Percentiles rank a stretch among this genome's conserved stretches.
Conservation (phyloP, 2,329 filamentous ascomycete species). For the Apiospora pterosperma region DNA sequence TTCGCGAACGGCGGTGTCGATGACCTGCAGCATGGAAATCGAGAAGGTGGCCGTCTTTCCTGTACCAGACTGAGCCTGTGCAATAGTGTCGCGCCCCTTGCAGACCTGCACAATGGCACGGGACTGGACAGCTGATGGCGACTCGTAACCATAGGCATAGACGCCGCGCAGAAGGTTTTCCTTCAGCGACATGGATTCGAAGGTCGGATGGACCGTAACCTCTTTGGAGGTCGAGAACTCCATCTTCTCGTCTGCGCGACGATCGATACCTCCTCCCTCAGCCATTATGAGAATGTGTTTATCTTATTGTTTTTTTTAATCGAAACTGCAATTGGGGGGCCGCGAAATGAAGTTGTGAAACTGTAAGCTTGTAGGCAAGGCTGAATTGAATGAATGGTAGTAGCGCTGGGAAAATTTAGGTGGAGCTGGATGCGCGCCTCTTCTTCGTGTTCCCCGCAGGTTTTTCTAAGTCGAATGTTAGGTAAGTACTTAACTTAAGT, state of each 20-base stretch:
- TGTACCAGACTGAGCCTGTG: slow-evolving; percentile 95
- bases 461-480: not conserved
- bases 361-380: not conserved
- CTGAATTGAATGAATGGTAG: not conserved
- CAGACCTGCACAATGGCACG: slow-evolving; percentile 94
- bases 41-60: slow-evolving; percentile 96
- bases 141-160: slow-evolving; percentile 98
- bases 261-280: slow-evolving; percentile 75
- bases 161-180: slow-evolving; percentile 95
- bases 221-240: slow-evolving; percentile 98
- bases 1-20: slow-evolving; percentile 88
- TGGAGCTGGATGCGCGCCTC: not conserved
- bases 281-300: slow-evolving; percentile 66
- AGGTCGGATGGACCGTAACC: slow-evolving; percentile 90
- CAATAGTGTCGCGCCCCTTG: slow-evolving; percentile 93
- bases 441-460: too few species aligned
- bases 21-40: slow-evolving; percentile 93
- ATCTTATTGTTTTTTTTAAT: not conserved
- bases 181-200: slow-evolving; percentile 95
- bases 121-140: slow-evolving; percentile 90
- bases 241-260: slow-evolving; percentile 92
- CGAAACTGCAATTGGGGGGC: too few species aligned
- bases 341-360: slow-evolving; percentile 4
- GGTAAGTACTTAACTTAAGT: too few species aligned
- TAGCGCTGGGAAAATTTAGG: slow-evolving; percentile 1